These are phyloP conservation scores for Suillus occidentalis DNA, from an alignment of 768 basidiomycete species.

Conservation along the genomic window DNA sequence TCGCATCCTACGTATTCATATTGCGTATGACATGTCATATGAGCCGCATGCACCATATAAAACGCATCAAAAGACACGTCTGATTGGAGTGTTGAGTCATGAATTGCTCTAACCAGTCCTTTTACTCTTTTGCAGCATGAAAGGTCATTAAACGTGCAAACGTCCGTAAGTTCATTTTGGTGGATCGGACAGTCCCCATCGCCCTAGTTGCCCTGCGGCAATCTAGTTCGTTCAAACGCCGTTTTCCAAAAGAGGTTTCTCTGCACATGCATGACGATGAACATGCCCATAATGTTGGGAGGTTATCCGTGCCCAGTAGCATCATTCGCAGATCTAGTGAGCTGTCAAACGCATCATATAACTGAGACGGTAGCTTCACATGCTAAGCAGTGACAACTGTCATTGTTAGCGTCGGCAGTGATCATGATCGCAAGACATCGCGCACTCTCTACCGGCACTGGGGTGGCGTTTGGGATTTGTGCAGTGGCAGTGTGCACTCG, in stretches of 20 bases:
- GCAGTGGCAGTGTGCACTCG: slow-evolving; percentile 7
- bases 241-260: neutral
- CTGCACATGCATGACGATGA: neutral
- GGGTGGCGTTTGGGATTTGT: slow-evolving; percentile 21
- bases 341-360: slow-evolving; percentile 19
- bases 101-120: neutral
- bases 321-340: slow-evolving; percentile 7
- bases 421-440: slow-evolving; percentile 17
- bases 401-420: slow-evolving; percentile 24
- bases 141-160: neutral
- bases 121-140: neutral
- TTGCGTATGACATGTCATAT: slow-evolving; percentile 22
- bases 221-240: neutral
- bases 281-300: slow-evolving; percentile 7
- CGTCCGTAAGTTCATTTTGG: neutral
- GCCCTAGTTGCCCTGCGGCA: neutral
- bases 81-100: neutral
- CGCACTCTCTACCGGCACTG: neutral
- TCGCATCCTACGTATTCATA: slow-evolving; percentile 24
- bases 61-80: neutral
- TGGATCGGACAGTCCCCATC: neutral
- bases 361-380: slow-evolving; percentile 1
- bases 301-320: slow-evolving; percentile 16
- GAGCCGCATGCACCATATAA: slow-evolving; percentile 19
- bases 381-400: slow-evolving; percentile 19